Base-by-base conservation (phyloP, 768 basidiomycete species). In the Porpolomopsis calyptriformis region DNA sequence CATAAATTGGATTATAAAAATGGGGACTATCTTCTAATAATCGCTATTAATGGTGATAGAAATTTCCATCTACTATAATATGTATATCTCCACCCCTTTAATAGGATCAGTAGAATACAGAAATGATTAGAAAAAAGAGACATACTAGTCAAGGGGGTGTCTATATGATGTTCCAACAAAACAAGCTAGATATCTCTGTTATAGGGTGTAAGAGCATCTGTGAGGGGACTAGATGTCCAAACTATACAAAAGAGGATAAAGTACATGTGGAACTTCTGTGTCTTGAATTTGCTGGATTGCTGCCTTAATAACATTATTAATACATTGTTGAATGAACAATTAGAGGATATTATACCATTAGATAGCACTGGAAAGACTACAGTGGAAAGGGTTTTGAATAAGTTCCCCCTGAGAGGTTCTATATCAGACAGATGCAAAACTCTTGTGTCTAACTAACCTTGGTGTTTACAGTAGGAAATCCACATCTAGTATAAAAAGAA, bases 31-130 rank as follows among this genome's bases (percentile, higher is more conserved):
- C 57, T 2, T 64, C 65, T 0, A 58, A 61, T 3, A 48, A 42
- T 1, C 42, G 19, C 1, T 55, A 39, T 43, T 73, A 68, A 0
- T 58, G 51, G 44, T 71, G 65, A 40, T 66, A 60, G 49, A 70
- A 70, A 33, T 68, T 68, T 0, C 66, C 66, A 25, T 19, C 49
- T 7, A 41, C 37, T 0, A 33, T 40, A 1, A 50, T 27, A 26
- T 50, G 49, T 3, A 50, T 2, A 26, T 50, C 49, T 19, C 34
- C 18, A 1, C 45, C 46, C 18, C 45, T 43, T 12, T n/a, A 16
- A 35, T 24, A 16, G 4, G 8, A 23, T 33, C 24, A 14, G 14
- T 24, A 20, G 3, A 19, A 16, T n/a, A n/a, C n/a, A n/a, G 10
- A 10, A n/a, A n/a, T 22, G 16, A 22, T 37, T n/a, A 40, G 14